phyloP scores from a whole-genome alignment of 1,284 basidiomycete genomes.

The Malassezia pachydermatis region DNA sequence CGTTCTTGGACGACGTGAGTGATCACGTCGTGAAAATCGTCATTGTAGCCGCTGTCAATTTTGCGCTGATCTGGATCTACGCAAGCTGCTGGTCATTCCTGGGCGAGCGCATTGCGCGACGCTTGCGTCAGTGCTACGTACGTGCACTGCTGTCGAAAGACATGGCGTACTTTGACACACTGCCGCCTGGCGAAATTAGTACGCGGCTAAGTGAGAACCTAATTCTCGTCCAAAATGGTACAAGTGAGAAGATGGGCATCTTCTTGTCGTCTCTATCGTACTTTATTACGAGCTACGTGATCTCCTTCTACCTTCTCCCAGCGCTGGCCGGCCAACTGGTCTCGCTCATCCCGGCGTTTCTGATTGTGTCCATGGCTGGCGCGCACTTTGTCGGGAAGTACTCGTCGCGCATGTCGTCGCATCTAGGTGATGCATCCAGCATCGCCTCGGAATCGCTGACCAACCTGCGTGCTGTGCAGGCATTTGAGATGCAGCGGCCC shows the following conservation, averaged over 20 bases:
- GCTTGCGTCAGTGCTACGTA: conserved; percentile 49
- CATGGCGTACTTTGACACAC: conserved; percentile 38
- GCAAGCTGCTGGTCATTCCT: conserved; percentile 36
- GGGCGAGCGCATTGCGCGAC: conserved; percentile 33
- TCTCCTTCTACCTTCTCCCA: conserved; percentile 32
- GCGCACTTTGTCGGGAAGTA: conserved; percentile 25
- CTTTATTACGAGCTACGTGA: conserved; percentile 32
- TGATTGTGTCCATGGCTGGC: conserved; percentile 25
- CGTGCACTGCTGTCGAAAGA: conserved; percentile 50
- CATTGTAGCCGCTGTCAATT: conserved; percentile 34
- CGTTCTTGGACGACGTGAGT: conserved; percentile 25
- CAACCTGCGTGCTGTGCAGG: conserved; percentile 33
- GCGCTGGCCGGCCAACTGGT: conserved; percentile 29
- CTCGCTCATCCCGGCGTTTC: conserved; percentile 30
- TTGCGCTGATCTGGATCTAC: conserved; percentile 40
- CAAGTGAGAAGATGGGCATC: conserved; percentile 38
- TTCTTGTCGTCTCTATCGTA: conserved; percentile 31
- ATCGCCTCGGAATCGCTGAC: conserved; percentile 31
- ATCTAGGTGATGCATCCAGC: conserved; percentile 27
- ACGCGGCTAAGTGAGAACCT: conserved; percentile 31
- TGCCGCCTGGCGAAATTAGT: conserved; percentile 30
- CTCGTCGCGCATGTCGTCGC: conserved; percentile 25
- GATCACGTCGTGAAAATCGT: conserved; percentile 33
- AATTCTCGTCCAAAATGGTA: conserved; percentile 34
- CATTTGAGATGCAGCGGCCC: conserved; percentile 27